Evolutionary conservation across 169 alveolate genomes (phyloP), one percentile per base, ranked within the genome.

Genomic region (Neospora caninum): DNA sequence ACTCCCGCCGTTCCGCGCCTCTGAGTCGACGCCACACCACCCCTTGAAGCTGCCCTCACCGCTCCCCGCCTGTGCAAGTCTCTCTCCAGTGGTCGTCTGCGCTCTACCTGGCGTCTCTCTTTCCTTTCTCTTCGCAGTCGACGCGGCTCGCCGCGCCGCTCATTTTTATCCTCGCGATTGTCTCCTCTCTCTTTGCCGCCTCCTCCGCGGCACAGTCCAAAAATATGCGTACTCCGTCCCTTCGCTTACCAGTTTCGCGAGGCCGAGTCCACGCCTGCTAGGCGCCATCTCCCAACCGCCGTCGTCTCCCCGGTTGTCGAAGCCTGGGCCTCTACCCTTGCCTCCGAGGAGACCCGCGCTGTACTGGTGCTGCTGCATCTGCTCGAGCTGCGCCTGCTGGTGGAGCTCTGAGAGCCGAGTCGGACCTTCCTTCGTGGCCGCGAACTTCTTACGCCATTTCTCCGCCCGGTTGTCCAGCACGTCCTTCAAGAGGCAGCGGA

Each of bases 351-450:
- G 18, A 27, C 86, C 58, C 39, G 67, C 70, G 69, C 31, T 67
- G 45, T 38, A 18, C 36, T 86, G 53, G n/a, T 53, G 70, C 92
- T 86, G 92, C 45, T 22, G 80, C 45, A 20, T 9, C 80, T 86
- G 43, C 80, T 43, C 92, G 43, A 49, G 70, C 27, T 86, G 70
- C 34, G 92, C 80, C 80, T 43, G 92, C 42, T 86, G 67, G 45
- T 91, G 94, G 86, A 80, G 86, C 86, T 91, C 91, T 7, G 86
- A 84, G n/a, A 91, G 91, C 25, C 80, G 78, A 38, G 94, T 64
- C 0, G 94, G 94, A 29, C 94, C 94, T 43, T 91, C 94, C n/a
- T 69, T 54, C 83, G 39, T 34, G n/a, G 87, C 91, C n/a, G 94
- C 83, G 34, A 88, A 69, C 91, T 91, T 87, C 80, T 88, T 58